Evolutionary conservation across 345 rosid species (phyloP).

Genomic region (Camelina sativa): DNA sequence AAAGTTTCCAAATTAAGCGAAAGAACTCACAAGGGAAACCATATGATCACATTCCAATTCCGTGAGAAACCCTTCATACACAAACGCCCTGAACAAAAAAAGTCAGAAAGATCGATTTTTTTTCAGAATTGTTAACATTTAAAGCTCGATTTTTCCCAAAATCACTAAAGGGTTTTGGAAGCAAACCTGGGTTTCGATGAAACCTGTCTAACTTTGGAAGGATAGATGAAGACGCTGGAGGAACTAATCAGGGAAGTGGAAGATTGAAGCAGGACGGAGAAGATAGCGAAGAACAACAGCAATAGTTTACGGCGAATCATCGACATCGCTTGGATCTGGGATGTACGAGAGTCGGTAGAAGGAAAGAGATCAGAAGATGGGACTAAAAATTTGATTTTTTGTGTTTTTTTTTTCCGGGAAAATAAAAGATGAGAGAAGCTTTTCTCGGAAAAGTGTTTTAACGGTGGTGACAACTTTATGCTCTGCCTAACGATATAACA

Average conservation of each 20-base stretch:
- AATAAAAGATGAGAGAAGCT: constrained; percentile 3
- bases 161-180: not conserved
- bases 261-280: constrained; percentile 46
- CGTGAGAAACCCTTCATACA: constrained; percentile 90
- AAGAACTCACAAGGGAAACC: constrained; percentile 71
- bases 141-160: constrained; percentile 5
- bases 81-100: constrained; percentile 67
- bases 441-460: constrained; percentile 31
- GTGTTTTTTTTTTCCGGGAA: constrained; percentile 2
- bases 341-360: constrained; percentile 7
- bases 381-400: not conserved
- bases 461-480: constrained; percentile 27
- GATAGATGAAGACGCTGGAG: constrained; percentile 64
- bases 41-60: constrained; percentile 96
- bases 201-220: constrained; percentile 79
- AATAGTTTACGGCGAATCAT: constrained; percentile 31
- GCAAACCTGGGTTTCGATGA: constrained; percentile 82
- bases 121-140: not conserved
- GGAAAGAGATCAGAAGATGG: not conserved
- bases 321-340: constrained; percentile 33
- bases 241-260: constrained; percentile 54
- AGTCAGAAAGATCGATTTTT: constrained; percentile 6
- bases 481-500: constrained; percentile 26
- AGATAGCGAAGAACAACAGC: constrained; percentile 43
- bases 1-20: constrained; percentile 18